Evolutionary conservation across 139 green algal species (phyloP), one percentile per base, ranked within the genome.

Genomic region (Picochlorum sp.): DNA sequence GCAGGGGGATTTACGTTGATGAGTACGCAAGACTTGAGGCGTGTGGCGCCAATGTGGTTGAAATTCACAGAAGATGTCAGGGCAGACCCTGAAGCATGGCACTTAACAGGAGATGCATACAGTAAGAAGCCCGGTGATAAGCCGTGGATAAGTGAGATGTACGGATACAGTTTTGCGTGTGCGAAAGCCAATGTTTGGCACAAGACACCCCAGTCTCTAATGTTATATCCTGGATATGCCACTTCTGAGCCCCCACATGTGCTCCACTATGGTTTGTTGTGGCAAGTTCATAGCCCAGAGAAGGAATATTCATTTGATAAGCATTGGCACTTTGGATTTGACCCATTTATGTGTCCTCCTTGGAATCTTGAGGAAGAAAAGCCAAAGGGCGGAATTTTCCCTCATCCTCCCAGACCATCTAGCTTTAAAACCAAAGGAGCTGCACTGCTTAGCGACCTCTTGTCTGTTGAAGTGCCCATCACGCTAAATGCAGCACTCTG

Each of bases 201-300:
- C 75, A 77, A 79, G n/a, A 81, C 72, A 41, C 71, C 87, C 61
- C 62, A 67, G 26, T 70, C 61, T 16, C 76, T 76, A 5, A 92
- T 94, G 87, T 76, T 93, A 20, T 96, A 96, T 66, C 89, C 89
- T 0, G 75, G 73, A 4, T 94, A 95, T 60, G 64, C 59, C 3
- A 18, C 38, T 4, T 23, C 9, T 70, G 75, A 62, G 18, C 44
- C 56, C 7, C 87, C 87, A 10, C 85, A 84, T 49, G 74, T 96
- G 49, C 78, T 96, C 65, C 89, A 96, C 77, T 96, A 96, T 61
- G 89, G 89, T 10, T 73, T 96, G 63, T 56, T 70, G n/a, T 84
- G 49, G 37, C 50, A 62, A 9, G 41, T 85, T 23, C 34, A 41
- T 41, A 41, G 34, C 8, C 28, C 44, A 6, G 64, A 59, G 49